Base-by-base conservation (phyloP, 2,329 filamentous ascomycete species). In the Macroventuria anomochaeta region DNA sequence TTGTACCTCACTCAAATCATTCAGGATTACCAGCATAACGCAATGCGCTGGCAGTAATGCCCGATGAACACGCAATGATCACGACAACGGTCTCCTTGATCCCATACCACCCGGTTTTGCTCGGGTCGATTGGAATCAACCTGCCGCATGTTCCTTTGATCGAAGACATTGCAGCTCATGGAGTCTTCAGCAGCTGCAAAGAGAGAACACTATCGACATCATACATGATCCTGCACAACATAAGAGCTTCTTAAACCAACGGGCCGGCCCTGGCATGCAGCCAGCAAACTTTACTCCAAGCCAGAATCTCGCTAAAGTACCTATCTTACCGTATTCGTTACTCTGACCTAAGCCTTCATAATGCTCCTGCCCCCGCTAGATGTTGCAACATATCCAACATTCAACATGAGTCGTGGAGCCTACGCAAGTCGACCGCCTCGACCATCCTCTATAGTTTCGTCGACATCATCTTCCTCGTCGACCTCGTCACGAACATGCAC, bases 321-420 rank as follows among this genome's bases (percentile, higher is more conserved):
- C 42, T 52, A 37, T 52, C 56, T 53, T 36, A 48, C 56, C 49
- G 29, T 55, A 43, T 36, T 52, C 41, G 23, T 46, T 58, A 52
- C 32, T 37, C 29, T 34, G n/a, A n/a, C 13, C 32, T 26, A 37
- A 53, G 46, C 57, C 34, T 60, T 67, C 60, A 72, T 64, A 64
- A 75, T 75, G 73, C 72, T 74, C 47, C 61, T 74, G 13, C 69
- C 71, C 44, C 71, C 73, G 26, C 63, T 73, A 34, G 67, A 73
- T 55, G 60, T 74, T 55, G 64, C 65, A 26, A 58, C 69, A 42
- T 69, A 69, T 54, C 66, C 69, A 8, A 44, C 70, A 42, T 61
- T 64, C 46, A 71, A 67, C 52, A 76, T 75, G 72, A 71, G 70
- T 58, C 65, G 69, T 51, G 70, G 67, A 18, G 57, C 62, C 37